phyloP scores from a whole-genome alignment of 2,329 filamentous ascomycete genomes.

The Davidsoniella eucalypti region DNA sequence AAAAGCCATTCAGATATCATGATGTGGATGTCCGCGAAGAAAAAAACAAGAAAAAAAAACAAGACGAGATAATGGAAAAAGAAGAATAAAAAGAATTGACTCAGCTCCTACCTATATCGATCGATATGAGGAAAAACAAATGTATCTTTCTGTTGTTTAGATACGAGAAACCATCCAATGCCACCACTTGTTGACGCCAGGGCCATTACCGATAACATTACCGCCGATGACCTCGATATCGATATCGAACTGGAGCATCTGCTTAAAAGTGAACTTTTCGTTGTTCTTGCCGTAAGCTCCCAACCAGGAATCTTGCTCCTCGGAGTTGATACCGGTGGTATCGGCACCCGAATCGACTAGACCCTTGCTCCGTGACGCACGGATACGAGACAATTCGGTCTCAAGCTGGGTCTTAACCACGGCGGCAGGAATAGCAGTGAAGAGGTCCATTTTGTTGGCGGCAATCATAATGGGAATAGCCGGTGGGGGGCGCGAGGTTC shows the following conservation, averaged over 20 bases:
- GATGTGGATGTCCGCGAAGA: too few relatives aligned
- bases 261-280: constrained; percentile 59
- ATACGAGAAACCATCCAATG: constrained; percentile 70
- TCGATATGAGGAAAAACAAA: neutral
- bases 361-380: constrained; percentile 61
- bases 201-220: constrained; percentile 46
- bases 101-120: too few relatives aligned
- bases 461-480: constrained; percentile 65
- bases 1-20: neutral
- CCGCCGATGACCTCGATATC: constrained; percentile 64
- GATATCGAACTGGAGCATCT: constrained; percentile 72
- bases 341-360: constrained; percentile 68
- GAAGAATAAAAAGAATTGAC: neutral
- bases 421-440: constrained; percentile 70
- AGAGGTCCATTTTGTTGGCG: constrained; percentile 91
- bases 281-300: constrained; percentile 53
- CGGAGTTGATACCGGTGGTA: constrained; percentile 39
- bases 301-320: constrained; percentile 70
- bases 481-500: constrained; percentile 33
- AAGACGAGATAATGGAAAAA: neutral
- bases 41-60: too few relatives aligned
- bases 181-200: constrained; percentile 75
- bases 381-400: constrained; percentile 62
- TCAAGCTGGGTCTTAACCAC: constrained; percentile 64
- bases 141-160: constrained; percentile 22